Percentiles rank a stretch among this genome's conserved stretches.
Conservation (phyloP, 2,329 filamentous ascomycete species). For the Alternaria infectoria region DNA sequence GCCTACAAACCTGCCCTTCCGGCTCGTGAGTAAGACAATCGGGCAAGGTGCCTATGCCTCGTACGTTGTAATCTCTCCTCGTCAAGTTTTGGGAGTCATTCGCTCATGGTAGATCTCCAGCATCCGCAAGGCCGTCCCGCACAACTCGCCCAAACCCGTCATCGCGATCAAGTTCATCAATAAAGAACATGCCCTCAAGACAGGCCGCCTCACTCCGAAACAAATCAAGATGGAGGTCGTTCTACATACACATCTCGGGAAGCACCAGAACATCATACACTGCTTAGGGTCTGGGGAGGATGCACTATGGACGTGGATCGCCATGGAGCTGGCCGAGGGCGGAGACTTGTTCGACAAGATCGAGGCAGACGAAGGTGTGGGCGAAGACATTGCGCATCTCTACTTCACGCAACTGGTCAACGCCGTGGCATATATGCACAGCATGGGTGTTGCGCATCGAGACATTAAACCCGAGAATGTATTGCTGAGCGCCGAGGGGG, state of each 20-base stretch:
- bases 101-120: neutral
- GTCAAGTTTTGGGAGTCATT: neutral
- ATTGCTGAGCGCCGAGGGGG: conserved; percentile 80
- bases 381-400: conserved; percentile 91
- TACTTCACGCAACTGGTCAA: conserved; percentile 93
- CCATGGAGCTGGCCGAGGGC: conserved; percentile 95
- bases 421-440: conserved; percentile 94
- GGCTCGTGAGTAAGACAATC: conserved; percentile 94
- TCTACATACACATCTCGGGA: conserved; percentile 84
- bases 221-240: conserved; percentile 92
- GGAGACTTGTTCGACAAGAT: conserved; percentile 99
- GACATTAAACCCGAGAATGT: conserved; percentile 85
- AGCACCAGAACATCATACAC: conserved; percentile 91
- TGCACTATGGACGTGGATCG: conserved; percentile 90
- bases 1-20: conserved; percentile 84
- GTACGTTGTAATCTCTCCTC: conserved; percentile 44
- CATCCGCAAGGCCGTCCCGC: conserved; percentile 89
- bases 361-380: conserved; percentile 94
- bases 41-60: conserved; percentile 97
- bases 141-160: conserved; percentile 71
- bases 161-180: conserved; percentile 99
- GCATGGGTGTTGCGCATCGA: conserved; percentile 91
- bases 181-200: conserved; percentile 89
- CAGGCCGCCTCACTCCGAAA: conserved; percentile 86
- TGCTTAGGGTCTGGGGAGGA: conserved; percentile 92